Evolutionary conservation across 2,329 filamentous ascomycete genomes (phyloP).

Genomic region (Fusarium sp.): DNA sequence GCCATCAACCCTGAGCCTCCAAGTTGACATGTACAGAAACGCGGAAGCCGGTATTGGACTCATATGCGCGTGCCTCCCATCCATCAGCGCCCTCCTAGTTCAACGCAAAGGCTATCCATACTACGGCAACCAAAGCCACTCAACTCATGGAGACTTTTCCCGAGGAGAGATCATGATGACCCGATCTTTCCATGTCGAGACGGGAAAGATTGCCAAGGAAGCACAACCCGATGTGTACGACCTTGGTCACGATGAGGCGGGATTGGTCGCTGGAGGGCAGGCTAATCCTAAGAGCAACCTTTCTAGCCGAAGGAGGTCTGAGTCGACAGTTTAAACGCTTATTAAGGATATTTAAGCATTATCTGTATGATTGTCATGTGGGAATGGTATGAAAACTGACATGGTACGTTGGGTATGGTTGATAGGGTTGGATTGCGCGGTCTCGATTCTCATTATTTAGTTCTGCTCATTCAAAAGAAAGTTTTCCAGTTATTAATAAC

Average conservation of each 20-base stretch:
- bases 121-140: slow-evolving; percentile 32
- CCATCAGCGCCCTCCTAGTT: slow-evolving; percentile 31
- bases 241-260: slow-evolving; percentile 37
- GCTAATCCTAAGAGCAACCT: slow-evolving; percentile 24
- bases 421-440: background rate
- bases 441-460: background rate
- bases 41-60: slow-evolving; percentile 31
- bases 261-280: slow-evolving; percentile 28
- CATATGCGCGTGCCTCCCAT: slow-evolving; percentile 31
- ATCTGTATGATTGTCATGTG: background rate
- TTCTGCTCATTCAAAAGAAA: background rate
- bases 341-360: background rate
- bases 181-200: slow-evolving; percentile 43
- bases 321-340: background rate
- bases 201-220: slow-evolving; percentile 23
- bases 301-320: slow-evolving; percentile 15
- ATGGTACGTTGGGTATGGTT: background rate
- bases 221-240: slow-evolving; percentile 16
- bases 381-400: background rate
- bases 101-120: slow-evolving; percentile 36
- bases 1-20: accelerated
- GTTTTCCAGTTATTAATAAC: background rate
- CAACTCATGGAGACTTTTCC: slow-evolving; percentile 8
- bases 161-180: slow-evolving; percentile 46
- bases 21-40: slow-evolving; percentile 1